These are phyloP conservation scores for Colletotrichum caudatum DNA, from an alignment of 2,329 filamentous ascomycete genomes.

Conservation along the genomic window DNA sequence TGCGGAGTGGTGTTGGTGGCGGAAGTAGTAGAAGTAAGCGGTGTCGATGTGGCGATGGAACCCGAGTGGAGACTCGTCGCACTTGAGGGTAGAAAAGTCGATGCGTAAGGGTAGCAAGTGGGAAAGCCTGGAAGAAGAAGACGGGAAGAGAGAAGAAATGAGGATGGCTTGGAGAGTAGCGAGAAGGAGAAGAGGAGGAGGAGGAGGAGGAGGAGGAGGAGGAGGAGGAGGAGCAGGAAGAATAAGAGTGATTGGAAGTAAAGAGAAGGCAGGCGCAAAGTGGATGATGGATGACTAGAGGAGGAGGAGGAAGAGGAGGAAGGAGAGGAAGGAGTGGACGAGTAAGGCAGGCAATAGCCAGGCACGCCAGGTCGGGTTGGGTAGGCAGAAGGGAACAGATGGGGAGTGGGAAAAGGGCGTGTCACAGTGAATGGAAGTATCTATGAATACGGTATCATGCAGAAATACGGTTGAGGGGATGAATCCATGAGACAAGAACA, in stretches of 20 bases:
- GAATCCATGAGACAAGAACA: conserved; percentile 4
- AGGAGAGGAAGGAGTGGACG: conserved; percentile 2
- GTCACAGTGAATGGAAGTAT: conserved; percentile 14
- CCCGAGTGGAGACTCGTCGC: not conserved
- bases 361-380: conserved; percentile 17
- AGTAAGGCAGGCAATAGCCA: conserved; percentile 7
- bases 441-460: conserved; percentile 12
- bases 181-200: not conserved
- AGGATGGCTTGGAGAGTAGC: conserved; percentile 10
- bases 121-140: conserved; percentile 5
- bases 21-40: conserved; percentile 8
- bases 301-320: conserved; percentile 2
- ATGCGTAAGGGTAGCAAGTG: conserved; percentile 4
- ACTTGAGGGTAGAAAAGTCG: not conserved
- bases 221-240: not conserved
- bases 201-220: no score
- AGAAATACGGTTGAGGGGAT: conserved; percentile 13
- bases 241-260: conserved; percentile 33
- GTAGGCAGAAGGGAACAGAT: conserved; percentile 14
- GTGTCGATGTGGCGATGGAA: conserved; percentile 27
- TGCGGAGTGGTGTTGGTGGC: conserved; percentile 4
- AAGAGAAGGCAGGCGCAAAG: conserved; percentile 38
- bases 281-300: conserved; percentile 38
- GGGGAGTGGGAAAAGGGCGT: conserved; percentile 15
- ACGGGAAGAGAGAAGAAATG: not conserved